Conservation (phyloP, 1,284 basidiomycete species). For the Tranzscheliella williamsii region DNA sequence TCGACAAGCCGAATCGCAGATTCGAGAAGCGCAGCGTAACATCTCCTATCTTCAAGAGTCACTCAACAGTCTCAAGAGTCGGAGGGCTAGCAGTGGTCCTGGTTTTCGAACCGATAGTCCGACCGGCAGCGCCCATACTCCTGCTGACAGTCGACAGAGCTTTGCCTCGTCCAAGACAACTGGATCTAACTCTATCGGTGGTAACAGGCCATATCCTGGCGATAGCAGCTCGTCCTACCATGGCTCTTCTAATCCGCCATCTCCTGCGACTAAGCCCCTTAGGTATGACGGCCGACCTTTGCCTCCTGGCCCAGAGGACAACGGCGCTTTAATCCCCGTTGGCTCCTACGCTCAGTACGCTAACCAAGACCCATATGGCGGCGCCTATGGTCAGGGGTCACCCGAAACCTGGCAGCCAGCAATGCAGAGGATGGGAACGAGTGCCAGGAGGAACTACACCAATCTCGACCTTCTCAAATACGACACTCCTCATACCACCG, state of each 20-base stretch:
- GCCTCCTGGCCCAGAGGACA: conserved; percentile 19
- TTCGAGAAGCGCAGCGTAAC: conserved; percentile 82
- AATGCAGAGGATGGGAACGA: conserved; percentile 51
- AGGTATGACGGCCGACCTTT: conserved; percentile 39
- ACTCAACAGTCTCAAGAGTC: conserved; percentile 76
- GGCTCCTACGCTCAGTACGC: conserved; percentile 34
- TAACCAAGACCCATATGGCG: conserved; percentile 30
- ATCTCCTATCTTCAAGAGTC: conserved; percentile 86
- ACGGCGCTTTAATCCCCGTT: conserved; percentile 2
- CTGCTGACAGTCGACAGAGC: conserved; percentile 30
- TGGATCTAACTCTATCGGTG: conserved; percentile 10
- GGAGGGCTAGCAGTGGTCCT: conserved; percentile 64
- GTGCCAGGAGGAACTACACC: conserved; percentile 47
- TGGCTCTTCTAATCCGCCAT: conserved; percentile 19
- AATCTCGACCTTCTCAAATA: conserved; percentile 85
- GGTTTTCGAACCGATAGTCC: conserved; percentile 33
- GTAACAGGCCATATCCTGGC: conserved; percentile 24
- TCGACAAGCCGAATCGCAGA: conserved; percentile 73
- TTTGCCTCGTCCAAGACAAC: conserved; percentile 25
- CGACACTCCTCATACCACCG: conserved; percentile 92
- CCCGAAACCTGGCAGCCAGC: conserved; percentile 41
- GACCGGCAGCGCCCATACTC: conserved; percentile 17
- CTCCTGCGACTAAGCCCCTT: conserved; percentile 29
- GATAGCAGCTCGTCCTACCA: conserved; percentile 44
- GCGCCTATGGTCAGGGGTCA: conserved; percentile 8